Base-by-base conservation (phyloP, 202 grass and related monocot genomes). In the Zoysia matrella region DNA sequence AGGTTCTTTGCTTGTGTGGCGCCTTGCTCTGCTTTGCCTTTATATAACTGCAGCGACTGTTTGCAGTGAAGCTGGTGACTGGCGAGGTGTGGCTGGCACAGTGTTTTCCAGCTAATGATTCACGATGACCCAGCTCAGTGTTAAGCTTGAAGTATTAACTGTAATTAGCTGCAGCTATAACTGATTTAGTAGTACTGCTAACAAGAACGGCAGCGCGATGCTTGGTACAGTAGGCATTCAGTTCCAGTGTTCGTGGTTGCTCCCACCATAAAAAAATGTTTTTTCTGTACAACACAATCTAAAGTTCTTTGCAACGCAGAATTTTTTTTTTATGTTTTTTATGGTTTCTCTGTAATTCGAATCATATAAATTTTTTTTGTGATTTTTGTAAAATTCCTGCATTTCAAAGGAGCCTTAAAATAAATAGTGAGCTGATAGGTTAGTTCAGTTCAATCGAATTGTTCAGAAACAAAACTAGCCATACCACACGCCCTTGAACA, bases 1-100 rank as follows among this genome's bases (percentile, higher is more conserved):
- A 60, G 10, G 67, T 74, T 72, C 67, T 70, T 86, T 56, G 16
- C 77, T 85, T 76, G 82, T 53, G 82, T 82, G 87, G 78, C 78
- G 52, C 83, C 60, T 66, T 44, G 63, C 72, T 69, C 64, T 61
- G 54, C 55, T 51, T 43, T 9, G 73, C 52, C 47, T 78, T 82
- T 86, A 74, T 85, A 60, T 77, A 47, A 81, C 67, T 47, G 65
- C 72, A 7, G 54, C 72, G 1, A 79, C 11, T 11, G 57, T 12
- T 12, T 46, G 44, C 44, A 46, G 44, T 46, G 44, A 46, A 46
- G 44, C 44, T 46, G 44, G 44, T 46, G 44, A 46, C 44, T n/a
- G n/a, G n/a, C n/a, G 80, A 51, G 51, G 65, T 42, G 47, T 46
- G 75, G 75, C 30, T 47, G 69, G 6, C 75, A 10, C 44, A 66